Percentiles rank a stretch among this genome's conserved stretches.
Conservation (phyloP, 2,329 filamentous ascomycete genomes). For the Aspergillus phoenicis region DNA sequence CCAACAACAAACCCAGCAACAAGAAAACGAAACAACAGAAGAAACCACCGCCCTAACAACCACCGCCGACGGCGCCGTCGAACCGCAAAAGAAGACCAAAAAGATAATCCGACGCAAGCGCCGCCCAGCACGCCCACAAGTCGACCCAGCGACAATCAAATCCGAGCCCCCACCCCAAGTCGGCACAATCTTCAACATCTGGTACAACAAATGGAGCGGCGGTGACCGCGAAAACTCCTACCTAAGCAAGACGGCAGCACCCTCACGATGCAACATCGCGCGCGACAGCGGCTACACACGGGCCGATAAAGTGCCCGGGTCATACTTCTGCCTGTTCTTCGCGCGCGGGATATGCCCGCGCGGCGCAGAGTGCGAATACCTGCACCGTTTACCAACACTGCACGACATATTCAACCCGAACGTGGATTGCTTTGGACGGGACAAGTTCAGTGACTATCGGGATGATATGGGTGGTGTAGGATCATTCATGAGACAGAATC, state of each 20-base stretch:
- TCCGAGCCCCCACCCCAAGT: conserved; percentile 88
- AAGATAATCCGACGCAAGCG: conserved; percentile 92
- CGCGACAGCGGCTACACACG: conserved; percentile 77
- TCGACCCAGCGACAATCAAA: conserved; percentile 80
- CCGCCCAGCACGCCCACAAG: conserved; percentile 84
- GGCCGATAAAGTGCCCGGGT: conserved; percentile 74
- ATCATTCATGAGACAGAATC: conserved; percentile 88
- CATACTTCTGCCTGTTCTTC: conserved; percentile 92
- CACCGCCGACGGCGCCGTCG: conserved; percentile 22
- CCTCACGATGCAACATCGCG: conserved; percentile 82
- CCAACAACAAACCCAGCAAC: conserved; percentile 28
- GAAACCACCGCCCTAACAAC: conserved; percentile 24
- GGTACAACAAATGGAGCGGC: conserved; percentile 98
- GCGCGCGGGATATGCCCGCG: conserved; percentile 64
- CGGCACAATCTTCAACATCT: conserved; percentile 95
- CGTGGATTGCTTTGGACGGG: conserved; percentile 90
- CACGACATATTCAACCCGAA: conserved; percentile 93
- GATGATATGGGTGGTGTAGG: conserved; percentile 98
- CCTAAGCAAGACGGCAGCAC: conserved; percentile 77
- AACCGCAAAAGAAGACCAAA: conserved; percentile 68
- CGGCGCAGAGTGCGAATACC: conserved; percentile 89
- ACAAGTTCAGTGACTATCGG: conserved; percentile 89
- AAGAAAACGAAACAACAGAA: not conserved
- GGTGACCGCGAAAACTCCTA: conserved; percentile 94
- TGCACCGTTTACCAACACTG: conserved; percentile 83